Evolutionary conservation across 768 basidiomycete species (phyloP).

Genomic region (Phaffia australis): DNA sequence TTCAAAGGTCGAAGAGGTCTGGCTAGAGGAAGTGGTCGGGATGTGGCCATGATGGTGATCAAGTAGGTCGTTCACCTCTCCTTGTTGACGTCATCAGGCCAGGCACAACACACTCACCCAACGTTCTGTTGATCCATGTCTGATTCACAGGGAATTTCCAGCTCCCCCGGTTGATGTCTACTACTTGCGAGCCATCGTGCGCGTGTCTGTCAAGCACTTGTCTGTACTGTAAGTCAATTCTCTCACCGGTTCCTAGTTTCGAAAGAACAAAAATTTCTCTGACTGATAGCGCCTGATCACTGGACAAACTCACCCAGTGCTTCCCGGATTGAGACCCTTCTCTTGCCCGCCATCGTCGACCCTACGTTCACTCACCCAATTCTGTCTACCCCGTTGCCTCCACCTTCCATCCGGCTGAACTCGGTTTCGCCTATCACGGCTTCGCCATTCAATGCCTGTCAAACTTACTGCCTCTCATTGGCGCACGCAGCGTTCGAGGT

Average conservation of each 20-base stretch:
- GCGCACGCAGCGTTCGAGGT: slow-evolving; percentile 25
- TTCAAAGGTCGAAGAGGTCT: slow-evolving; percentile 20
- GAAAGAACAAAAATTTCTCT: neutral
- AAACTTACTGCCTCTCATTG: slow-evolving; percentile 20
- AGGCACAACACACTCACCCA: neutral
- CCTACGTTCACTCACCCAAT: slow-evolving; percentile 21
- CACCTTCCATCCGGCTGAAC: neutral
- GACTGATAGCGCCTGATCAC: neutral
- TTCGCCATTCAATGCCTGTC: slow-evolving; percentile 24
- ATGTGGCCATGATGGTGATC: slow-evolving; percentile 4
- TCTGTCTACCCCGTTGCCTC: slow-evolving; percentile 10
- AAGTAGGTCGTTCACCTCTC: neutral
- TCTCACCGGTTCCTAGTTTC: neutral
- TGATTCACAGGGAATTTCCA: slow-evolving; percentile 16
- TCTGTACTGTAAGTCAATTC: slow-evolving; percentile 24
- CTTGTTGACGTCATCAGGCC: no score
- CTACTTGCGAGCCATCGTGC: slow-evolving; percentile 23
- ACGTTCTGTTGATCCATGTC: neutral
- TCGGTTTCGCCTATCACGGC: slow-evolving; percentile 3
- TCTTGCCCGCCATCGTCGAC: slow-evolving; percentile 21
- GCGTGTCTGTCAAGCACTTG: slow-evolving; percentile 25
- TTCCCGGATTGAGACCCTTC: slow-evolving; percentile 21
- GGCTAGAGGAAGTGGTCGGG: slow-evolving; percentile 14
- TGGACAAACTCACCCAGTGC: slow-evolving; percentile 4
- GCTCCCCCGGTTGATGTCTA: slow-evolving; percentile 24